Evolutionary conservation across 768 basidiomycete species (phyloP).

Genomic region (Chalciporus sphaerocephalus): DNA sequence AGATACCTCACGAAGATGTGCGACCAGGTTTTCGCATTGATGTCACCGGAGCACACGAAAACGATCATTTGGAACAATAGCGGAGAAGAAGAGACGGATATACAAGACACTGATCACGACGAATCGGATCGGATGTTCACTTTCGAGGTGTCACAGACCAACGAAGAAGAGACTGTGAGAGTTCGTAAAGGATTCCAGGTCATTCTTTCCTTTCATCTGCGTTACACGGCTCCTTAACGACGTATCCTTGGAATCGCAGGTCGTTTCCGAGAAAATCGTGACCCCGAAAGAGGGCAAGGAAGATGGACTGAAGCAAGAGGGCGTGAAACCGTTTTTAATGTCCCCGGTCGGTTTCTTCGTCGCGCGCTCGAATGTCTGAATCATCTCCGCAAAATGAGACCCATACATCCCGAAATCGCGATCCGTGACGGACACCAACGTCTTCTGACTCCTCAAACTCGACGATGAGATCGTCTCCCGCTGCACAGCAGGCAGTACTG

Average conservation of each 20-base stretch:
- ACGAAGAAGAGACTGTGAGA: conserved; percentile 48
- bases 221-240: not conserved
- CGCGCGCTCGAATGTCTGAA: conserved; percentile 40
- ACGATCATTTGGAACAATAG: no score
- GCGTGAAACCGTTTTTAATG: conserved; percentile 30
- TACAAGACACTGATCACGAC: conserved; percentile 35
- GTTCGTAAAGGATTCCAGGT: conserved; percentile 46
- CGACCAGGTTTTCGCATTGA: conserved; percentile 40
- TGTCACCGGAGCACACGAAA: no score
- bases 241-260: not conserved
- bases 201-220: not conserved
- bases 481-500: conserved; percentile 45
- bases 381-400: conserved; percentile 40
- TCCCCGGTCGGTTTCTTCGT: conserved; percentile 46
- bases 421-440: conserved; percentile 40
- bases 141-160: conserved; percentile 52
- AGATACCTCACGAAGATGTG: not conserved
- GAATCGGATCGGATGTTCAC: conserved; percentile 46
- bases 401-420: conserved; percentile 29
- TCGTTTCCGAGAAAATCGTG: conserved; percentile 10
- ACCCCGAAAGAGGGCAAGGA: conserved; percentile 8
- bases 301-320: conserved; percentile 1
- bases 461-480: conserved; percentile 36
- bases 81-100: no score
- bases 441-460: conserved; percentile 24